Conservation (phyloP, 352 stramenopile genomes). For the Plasmopara halstedii region DNA sequence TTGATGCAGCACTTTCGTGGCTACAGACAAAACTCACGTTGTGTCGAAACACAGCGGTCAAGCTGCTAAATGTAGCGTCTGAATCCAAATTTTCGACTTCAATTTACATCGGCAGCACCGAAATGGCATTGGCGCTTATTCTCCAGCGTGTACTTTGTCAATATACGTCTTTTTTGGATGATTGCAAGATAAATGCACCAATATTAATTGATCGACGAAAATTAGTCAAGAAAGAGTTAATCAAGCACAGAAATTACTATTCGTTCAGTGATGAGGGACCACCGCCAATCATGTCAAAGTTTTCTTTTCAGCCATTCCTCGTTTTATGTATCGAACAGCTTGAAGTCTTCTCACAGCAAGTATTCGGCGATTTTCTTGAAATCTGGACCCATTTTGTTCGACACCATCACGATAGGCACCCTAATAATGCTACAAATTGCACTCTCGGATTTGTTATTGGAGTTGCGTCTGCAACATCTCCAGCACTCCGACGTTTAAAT, state of each 20-base stretch:
- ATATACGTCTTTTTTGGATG: slow-evolving; percentile 20
- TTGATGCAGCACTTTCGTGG: slow-evolving; percentile 36
- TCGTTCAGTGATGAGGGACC: slow-evolving; percentile 12
- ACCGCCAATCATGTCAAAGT: not conserved
- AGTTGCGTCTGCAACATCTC: slow-evolving; percentile 57
- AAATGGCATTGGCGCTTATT: slow-evolving; percentile 46
- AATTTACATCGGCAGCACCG: slow-evolving; percentile 26
- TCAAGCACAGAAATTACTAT: slow-evolving; percentile 32
- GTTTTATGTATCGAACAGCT: slow-evolving; percentile 75
- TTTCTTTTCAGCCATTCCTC: slow-evolving; percentile 29
- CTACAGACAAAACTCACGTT: slow-evolving; percentile 29
- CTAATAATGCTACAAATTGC: not conserved
- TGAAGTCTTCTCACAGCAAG: slow-evolving; percentile 45
- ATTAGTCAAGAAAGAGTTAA: slow-evolving; percentile 14
- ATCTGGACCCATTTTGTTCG: slow-evolving; percentile 53
- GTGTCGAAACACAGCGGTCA: slow-evolving; percentile 14
- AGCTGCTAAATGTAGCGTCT: slow-evolving; percentile 11
- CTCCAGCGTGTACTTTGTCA: slow-evolving; percentile 31
- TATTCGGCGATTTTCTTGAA: slow-evolving; percentile 63
- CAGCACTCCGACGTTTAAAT: slow-evolving; percentile 56
- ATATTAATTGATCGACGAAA: slow-evolving; percentile 11
- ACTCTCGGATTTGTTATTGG: slow-evolving; percentile 60
- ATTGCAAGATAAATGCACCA: slow-evolving; percentile 3
- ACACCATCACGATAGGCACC: slow-evolving; percentile 10
- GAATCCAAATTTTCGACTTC: not conserved